phyloP scores from a whole-genome alignment of 805 yeast species.

The Metschnikowia noctiluminum region DNA sequence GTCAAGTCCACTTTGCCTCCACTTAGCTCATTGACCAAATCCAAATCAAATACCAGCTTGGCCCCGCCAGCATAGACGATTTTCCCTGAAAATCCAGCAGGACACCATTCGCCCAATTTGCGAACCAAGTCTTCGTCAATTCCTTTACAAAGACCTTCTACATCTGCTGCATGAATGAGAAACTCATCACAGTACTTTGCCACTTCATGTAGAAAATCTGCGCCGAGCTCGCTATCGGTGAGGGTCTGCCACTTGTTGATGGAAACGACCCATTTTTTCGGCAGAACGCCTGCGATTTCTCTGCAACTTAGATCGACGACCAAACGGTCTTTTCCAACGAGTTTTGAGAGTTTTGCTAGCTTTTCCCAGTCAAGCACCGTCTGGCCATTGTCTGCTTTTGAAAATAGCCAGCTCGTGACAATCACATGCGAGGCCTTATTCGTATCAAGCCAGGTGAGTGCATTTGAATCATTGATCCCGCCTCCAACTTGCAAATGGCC shows the following conservation, averaged over 20 bases:
- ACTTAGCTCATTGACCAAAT: slow-evolving; percentile 63
- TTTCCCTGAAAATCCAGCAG: slow-evolving; percentile 50
- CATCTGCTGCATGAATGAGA: slow-evolving; percentile 96
- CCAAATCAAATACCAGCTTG: slow-evolving; percentile 63
- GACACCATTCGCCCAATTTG: slow-evolving; percentile 76
- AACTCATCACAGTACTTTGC: slow-evolving; percentile 77
- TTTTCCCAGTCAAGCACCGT: slow-evolving; percentile 44
- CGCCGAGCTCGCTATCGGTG: slow-evolving; percentile 59
- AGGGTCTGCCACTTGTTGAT: slow-evolving; percentile 96
- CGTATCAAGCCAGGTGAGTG: slow-evolving; percentile 67
- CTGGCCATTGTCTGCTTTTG: slow-evolving; percentile 47
- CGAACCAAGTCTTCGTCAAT: slow-evolving; percentile 77
- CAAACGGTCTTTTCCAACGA: slow-evolving; percentile 64
- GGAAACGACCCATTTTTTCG: slow-evolving; percentile 79
- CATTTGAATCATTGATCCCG: slow-evolving; percentile 76
- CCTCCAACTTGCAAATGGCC: slow-evolving; percentile 82
- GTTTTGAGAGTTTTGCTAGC: slow-evolving; percentile 44
- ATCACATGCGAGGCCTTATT: slow-evolving; percentile 82
- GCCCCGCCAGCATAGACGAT: slow-evolving; percentile 99
- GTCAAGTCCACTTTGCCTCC: slow-evolving; percentile 86
- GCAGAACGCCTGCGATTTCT: slow-evolving; percentile 22
- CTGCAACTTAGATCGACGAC: slow-evolving; percentile 91
- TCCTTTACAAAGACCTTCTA: slow-evolving; percentile 93
- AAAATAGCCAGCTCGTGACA: slow-evolving; percentile 88
- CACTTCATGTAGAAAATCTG: slow-evolving; percentile 51